Base-by-base conservation (phyloP, 805 yeast genomes). In the Teunomyces barrocoloradensis region DNA sequence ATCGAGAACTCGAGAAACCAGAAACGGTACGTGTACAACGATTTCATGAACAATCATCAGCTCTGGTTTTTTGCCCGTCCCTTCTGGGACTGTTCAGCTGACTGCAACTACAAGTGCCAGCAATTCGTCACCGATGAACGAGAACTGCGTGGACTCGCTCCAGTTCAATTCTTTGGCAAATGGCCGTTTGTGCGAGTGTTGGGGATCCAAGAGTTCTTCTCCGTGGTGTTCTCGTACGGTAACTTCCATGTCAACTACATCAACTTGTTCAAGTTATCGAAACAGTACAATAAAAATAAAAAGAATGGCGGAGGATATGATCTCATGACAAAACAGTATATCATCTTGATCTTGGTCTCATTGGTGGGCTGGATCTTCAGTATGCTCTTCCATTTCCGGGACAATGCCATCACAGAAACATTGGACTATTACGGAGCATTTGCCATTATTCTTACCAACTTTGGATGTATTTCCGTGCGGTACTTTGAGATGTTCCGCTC, bases 401-500 rank as follows among this genome's bases (percentile, higher is more conserved):
- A 73, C 48, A 56, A 55, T 28, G 56, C 71, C 0, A 6, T 59
- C 7, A 71, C 77, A 4, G 78, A 73, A 49, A 60, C 71, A 3
- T 50, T 73, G 34, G 78, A 73, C 49, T 73, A 73, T 53, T 60
- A 61, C 43, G 77, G 77, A 1, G 78, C 78, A 2, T 66, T 69
- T 25, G 62, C 64, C 15, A 68, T 73, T 2, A 58, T 72, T 3
- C 46, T 70, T 30, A 55, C 64, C 39, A 69, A 69, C 45, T 69
- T 71, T 53, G 68, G 67, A 44, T 68, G 66, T 2, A 63, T 73
- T 1, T 47, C 52, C 4, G 56, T 68, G 2, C 53, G 77, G 20
- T 67, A 54, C 45, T 70, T 66, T 42, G 48, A 55, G n/a, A 48
- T 73, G 10, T 64, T 56, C 52, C 51, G 43, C 12, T 39, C 13